Evolutionary conservation across 176 grass and related monocot genomes (phyloP).

Genomic region (Carex pumila): DNA sequence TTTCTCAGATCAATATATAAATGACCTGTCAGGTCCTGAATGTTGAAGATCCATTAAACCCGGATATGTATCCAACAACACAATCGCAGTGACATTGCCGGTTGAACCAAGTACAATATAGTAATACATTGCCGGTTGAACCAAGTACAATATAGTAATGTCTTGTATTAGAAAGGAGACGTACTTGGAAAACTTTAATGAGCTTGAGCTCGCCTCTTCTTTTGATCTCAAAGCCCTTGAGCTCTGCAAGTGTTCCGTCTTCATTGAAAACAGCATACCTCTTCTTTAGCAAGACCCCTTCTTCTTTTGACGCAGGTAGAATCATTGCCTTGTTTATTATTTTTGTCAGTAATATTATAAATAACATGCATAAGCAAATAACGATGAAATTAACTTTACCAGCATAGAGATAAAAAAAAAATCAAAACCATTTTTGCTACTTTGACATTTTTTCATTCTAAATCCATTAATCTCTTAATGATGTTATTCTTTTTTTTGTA

Average conservation of each 20-base stretch:
- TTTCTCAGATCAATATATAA: background rate
- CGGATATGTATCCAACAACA: background rate
- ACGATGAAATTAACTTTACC: background rate
- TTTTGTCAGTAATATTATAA: slow-evolving; percentile 22
- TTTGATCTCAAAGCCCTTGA: slow-evolving; percentile 99
- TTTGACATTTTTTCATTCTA: background rate
- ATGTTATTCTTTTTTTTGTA: background rate
- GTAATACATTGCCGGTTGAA: background rate
- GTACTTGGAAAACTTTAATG: slow-evolving; percentile 99
- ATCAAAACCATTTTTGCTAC: background rate
- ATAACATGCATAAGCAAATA: slow-evolving; percentile 11
- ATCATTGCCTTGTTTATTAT: slow-evolving; percentile 72
- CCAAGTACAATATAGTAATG: background rate
- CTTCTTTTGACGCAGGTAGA: slow-evolving; percentile 94
- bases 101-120: background rate
- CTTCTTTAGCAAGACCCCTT: slow-evolving; percentile 95
- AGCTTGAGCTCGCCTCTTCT: slow-evolving; percentile 98
- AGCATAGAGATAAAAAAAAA: slow-evolving; percentile 14
- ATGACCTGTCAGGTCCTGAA: background rate
- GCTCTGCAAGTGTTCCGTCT: slow-evolving; percentile 93
- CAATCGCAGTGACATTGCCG: background rate
- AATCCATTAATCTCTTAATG: background rate
- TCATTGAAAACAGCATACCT: slow-evolving; percentile 99
- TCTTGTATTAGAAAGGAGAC: slow-evolving; percentile 16
- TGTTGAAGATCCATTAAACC: background rate